These are phyloP conservation scores for Pseudevernia furfuracea DNA, from an alignment of 495 filamentous ascomycete genomes.

Conservation along the genomic window DNA sequence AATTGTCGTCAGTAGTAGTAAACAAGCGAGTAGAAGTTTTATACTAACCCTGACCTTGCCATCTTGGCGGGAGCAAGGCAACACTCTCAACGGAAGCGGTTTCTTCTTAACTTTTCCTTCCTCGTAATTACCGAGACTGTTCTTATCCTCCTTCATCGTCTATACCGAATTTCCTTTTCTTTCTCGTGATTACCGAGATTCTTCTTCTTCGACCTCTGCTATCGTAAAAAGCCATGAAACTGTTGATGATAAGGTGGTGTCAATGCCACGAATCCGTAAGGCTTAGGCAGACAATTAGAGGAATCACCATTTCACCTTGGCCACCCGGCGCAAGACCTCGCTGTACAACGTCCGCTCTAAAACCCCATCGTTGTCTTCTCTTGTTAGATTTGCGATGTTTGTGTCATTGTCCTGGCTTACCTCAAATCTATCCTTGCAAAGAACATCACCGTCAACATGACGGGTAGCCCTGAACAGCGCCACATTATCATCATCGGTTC, in stretches of 20 bases:
- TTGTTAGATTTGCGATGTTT: no score
- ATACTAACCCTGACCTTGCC: constrained; percentile 9
- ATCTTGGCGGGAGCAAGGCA: constrained; percentile 18
- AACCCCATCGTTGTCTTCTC: neutral
- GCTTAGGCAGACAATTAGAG: neutral
- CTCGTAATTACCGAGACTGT: no score
- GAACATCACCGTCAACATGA: neutral
- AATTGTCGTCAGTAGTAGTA: neutral
- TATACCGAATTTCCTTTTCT: no score
- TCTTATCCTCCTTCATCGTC: no score
- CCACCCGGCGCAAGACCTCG: neutral
- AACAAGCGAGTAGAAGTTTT: no score
- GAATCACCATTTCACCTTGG: neutral
- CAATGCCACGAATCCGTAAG: neutral
- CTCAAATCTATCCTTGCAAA: neutral
- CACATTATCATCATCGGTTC: constrained; percentile 53
- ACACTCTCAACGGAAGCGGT: constrained; percentile 9
- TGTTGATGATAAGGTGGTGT: neutral
- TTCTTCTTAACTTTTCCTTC: no score
- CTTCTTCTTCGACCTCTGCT: neutral
- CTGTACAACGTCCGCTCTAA: neutral
- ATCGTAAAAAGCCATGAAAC: neutral
- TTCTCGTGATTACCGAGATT: no score
- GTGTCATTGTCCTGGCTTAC: neutral
- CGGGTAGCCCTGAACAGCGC: constrained; percentile 33